Conservation (phyloP, 768 basidiomycete species). For the Cyclocybe cylindracea region DNA sequence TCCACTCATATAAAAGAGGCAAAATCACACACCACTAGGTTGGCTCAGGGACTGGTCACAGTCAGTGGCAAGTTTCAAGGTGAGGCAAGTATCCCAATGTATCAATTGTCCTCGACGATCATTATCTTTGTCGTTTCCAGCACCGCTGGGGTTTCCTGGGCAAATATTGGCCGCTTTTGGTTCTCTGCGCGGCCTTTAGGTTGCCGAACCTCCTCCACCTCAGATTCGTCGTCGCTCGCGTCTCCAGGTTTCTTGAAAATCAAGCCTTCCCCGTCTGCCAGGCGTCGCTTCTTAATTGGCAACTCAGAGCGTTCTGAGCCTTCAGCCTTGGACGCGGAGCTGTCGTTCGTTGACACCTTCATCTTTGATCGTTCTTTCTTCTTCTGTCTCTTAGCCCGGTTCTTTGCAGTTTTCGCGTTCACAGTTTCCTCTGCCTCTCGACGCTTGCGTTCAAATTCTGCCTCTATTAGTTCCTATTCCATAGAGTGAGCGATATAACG, state of each 20-base stretch:
- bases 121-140: conserved; percentile 25
- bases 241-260: conserved; percentile 48
- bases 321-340: conserved; percentile 21
- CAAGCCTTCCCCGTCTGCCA: conserved; percentile 78
- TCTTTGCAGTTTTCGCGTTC: conserved; percentile 92
- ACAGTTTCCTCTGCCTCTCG: conserved; percentile 68
- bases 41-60: background rate
- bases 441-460: conserved; percentile 77
- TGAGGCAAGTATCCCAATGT: background rate
- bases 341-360: conserved; percentile 32
- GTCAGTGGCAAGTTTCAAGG: background rate
- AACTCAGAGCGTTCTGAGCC: conserved; percentile 30
- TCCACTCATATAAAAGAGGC: too few species aligned
- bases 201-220: conserved; percentile 19
- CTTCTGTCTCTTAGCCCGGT: conserved; percentile 91
- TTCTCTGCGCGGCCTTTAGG: conserved; percentile 1
- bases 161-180: background rate
- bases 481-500: background rate
- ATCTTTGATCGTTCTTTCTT: conserved; percentile 75
- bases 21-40: too few species aligned
- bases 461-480: conserved; percentile 64
- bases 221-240: conserved; percentile 36
- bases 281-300: conserved; percentile 76
- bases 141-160: conserved; percentile 8
- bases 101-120: conserved; percentile 32